Evolutionary conservation across 2,329 filamentous ascomycete genomes (phyloP).

Genomic region (Clarireedia hainanense): DNA sequence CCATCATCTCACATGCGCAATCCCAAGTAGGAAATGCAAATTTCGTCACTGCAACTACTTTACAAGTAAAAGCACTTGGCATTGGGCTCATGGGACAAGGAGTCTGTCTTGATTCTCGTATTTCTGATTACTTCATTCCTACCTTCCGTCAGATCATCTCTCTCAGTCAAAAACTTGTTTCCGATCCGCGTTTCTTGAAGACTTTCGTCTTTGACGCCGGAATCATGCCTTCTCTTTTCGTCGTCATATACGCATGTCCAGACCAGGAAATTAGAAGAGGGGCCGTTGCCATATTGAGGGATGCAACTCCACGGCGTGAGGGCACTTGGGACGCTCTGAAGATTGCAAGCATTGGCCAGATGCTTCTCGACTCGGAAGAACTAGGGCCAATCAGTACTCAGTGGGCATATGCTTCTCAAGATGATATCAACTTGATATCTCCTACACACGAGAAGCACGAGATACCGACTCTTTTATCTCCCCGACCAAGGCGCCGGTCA

Average conservation of each 20-base stretch:
- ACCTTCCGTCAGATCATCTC: slow-evolving; percentile 14
- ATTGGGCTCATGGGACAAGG: slow-evolving; percentile 12
- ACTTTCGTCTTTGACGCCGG: slow-evolving; percentile 21
- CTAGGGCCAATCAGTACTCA: slow-evolving; percentile 2
- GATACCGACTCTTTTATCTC: slow-evolving; percentile 1
- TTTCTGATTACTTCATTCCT: slow-evolving; percentile 3
- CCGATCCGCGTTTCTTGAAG: slow-evolving; percentile 13
- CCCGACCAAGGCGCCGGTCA: slow-evolving; percentile 5
- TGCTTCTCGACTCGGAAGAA: slow-evolving; percentile 6
- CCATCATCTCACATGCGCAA: slow-evolving; percentile 9
- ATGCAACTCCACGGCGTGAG: slow-evolving; percentile 15
- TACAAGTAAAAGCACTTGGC: slow-evolving; percentile 11
- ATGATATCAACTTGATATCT: slow-evolving; percentile 4
- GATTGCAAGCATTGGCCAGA: slow-evolving; percentile 12
- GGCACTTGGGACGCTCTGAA: slow-evolving; percentile 16
- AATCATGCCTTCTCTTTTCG: slow-evolving; percentile 17
- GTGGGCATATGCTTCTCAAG: neutral
- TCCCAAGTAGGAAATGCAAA: slow-evolving; percentile 3
- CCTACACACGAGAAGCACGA: slow-evolving; percentile 1
- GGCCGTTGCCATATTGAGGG: slow-evolving; percentile 15
- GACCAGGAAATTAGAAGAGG: slow-evolving; percentile 13
- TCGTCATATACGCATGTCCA: slow-evolving; percentile 13
- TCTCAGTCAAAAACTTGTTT: slow-evolving; percentile 9
- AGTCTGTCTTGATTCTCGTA: slow-evolving; percentile 1
- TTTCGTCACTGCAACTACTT: slow-evolving; percentile 15